A percentile compares a stretch with the other conserved stretches of the same genome.
Conservation (phyloP, 768 basidiomycete genomes). For the Hericium rajendrae region DNA sequence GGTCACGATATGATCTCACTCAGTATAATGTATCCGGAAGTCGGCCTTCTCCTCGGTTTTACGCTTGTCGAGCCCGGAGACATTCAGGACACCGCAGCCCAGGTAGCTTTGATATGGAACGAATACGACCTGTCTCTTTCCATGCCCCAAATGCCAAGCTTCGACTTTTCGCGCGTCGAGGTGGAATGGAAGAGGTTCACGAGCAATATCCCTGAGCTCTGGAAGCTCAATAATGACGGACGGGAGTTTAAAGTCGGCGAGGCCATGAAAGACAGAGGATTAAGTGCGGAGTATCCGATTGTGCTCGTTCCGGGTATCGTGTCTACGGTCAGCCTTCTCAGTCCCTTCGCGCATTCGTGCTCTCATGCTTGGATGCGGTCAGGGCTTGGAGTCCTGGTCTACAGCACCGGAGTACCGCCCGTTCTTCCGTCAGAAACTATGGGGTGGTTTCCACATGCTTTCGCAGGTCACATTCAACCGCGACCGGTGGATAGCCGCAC, state of each 20-base stretch:
- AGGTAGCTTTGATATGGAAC: constrained; percentile 55
- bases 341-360: neutral
- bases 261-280: constrained; percentile 48
- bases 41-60: constrained; percentile 57
- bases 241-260: constrained; percentile 77
- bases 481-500: constrained; percentile 82
- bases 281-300: constrained; percentile 67
- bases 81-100: constrained; percentile 59
- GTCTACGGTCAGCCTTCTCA: constrained; percentile 54
- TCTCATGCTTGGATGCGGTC: neutral
- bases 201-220: constrained; percentile 65
- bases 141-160: constrained; percentile 51
- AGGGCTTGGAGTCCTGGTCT: constrained; percentile 91
- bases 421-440: constrained; percentile 87
- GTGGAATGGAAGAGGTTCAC: constrained; percentile 61
- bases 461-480: constrained; percentile 76
- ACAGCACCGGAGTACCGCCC: constrained; percentile 74
- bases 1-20: neutral
- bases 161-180: constrained; percentile 63
- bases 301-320: constrained; percentile 86
- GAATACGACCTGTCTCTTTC: constrained; percentile 63
- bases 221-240: constrained; percentile 75
- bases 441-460: constrained; percentile 77
- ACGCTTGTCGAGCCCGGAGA: constrained; percentile 57
- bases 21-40: constrained; percentile 24